Evolutionary conservation across 768 basidiomycete genomes (phyloP).

Genomic region (Baorangia bicolor): DNA sequence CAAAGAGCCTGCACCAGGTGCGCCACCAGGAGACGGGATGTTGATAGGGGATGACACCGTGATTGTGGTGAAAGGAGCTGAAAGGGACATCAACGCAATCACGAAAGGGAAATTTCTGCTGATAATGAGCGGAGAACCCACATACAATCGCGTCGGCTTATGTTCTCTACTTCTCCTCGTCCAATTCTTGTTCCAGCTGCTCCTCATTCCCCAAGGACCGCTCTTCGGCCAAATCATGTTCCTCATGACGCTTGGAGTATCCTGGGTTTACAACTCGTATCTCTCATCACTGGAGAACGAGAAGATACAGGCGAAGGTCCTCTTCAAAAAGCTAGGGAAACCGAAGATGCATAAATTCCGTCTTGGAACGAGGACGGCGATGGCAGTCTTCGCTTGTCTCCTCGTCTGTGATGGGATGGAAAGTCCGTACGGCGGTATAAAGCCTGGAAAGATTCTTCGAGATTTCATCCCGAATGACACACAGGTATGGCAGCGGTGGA

Average conservation of each 20-base stretch:
- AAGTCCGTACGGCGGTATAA: constrained; percentile 7
- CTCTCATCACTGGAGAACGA: constrained; percentile 39
- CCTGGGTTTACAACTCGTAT: constrained; percentile 37
- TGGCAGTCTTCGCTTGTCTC: constrained; percentile 26
- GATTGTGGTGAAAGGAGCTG: constrained; percentile 32
- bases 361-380: constrained; percentile 23
- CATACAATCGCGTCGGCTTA: constrained; percentile 24
- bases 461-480: constrained; percentile 26
- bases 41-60: constrained; percentile 25
- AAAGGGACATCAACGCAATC: constrained; percentile 31
- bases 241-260: constrained; percentile 29
- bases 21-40: constrained; percentile 34
- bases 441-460: constrained; percentile 17
- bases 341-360: constrained; percentile 20
- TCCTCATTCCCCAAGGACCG: constrained; percentile 35
- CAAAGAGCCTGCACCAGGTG: constrained; percentile 23
- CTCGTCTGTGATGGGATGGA: constrained; percentile 26
- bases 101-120: constrained; percentile 33
- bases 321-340: constrained; percentile 15
- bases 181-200: constrained; percentile 35
- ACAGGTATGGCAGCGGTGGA: constrained; percentile 25
- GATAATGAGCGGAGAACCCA: constrained; percentile 9
- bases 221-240: constrained; percentile 39
- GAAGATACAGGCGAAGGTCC: constrained; percentile 24
- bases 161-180: constrained; percentile 32